Conservation (phyloP, 257 asterid genomes). For the Lycium barbarum region DNA sequence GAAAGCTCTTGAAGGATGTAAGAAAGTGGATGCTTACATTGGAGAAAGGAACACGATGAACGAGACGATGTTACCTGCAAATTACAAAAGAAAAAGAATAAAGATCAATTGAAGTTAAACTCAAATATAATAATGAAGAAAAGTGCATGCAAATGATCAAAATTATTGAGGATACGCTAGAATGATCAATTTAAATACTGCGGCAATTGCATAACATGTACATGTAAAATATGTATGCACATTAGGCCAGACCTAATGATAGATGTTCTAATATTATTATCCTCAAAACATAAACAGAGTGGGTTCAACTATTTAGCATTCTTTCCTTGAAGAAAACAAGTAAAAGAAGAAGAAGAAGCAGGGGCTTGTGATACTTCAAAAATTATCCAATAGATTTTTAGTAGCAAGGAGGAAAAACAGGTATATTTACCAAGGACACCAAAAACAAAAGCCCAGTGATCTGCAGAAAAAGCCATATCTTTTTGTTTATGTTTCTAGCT, state of each 20-base stretch:
- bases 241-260: no score
- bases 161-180: not conserved
- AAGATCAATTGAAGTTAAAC: not conserved
- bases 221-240: no score
- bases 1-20: no score
- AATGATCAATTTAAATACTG: no score
- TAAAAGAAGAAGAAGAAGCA: not conserved
- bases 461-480: constrained; percentile 13
- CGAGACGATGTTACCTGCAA: constrained; percentile 64
- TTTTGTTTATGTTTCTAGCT: not conserved
- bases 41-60: constrained; percentile 75
- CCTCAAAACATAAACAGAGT: not conserved
- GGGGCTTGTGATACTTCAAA: not conserved
- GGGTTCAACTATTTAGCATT: not conserved
- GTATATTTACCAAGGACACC: constrained; percentile 56
- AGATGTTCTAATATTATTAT: no score
- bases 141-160: not conserved
- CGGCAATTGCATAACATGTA: no score
- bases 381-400: not conserved
- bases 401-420: not conserved
- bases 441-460: constrained; percentile 49
- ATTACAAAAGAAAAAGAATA: not conserved
- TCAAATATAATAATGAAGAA: not conserved
- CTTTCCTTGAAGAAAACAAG: not conserved
- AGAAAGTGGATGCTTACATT: constrained; percentile 44